Conservation (phyloP, 2,329 filamentous ascomycete genomes). For the Gliomastix tumulicola region DNA sequence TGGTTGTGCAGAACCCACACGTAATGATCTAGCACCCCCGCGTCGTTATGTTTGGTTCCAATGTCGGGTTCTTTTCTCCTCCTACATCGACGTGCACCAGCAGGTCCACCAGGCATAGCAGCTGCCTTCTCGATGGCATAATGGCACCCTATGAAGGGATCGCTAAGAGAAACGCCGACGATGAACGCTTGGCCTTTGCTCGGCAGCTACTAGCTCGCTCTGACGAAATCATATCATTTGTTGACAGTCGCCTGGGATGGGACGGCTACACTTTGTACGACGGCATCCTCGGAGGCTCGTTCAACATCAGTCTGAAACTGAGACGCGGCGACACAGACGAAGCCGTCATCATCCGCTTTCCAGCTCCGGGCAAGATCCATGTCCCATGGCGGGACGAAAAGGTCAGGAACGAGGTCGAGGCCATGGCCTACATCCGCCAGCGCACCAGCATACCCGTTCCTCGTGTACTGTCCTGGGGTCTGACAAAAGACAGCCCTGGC, state of each 20-base stretch:
- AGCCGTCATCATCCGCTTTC: constrained; percentile 17
- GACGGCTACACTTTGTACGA: constrained; percentile 10
- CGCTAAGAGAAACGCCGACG: neutral
- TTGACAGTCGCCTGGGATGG: constrained; percentile 9
- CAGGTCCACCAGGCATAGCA: too few relatives aligned
- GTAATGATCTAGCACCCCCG: too few relatives aligned
- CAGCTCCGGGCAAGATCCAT: constrained; percentile 13
- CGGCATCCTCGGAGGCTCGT: constrained; percentile 17
- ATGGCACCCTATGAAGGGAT: too few relatives aligned
- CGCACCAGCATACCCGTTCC: constrained; percentile 22
- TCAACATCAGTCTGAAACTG: constrained; percentile 17
- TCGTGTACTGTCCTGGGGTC: constrained; percentile 14
- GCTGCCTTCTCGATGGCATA: too few relatives aligned
- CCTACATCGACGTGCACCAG: too few relatives aligned
- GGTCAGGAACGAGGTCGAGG: constrained; percentile 16
- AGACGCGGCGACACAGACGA: constrained; percentile 10
- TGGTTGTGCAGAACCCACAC: too few relatives aligned
- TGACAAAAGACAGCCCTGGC: constrained; percentile 17
- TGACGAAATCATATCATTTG: constrained; percentile 6
- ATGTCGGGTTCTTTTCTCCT: too few relatives aligned
- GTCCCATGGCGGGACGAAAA: constrained; percentile 18
- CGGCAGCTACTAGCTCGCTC: neutral
- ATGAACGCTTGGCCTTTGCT: neutral
- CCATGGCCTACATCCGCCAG: constrained; percentile 17
- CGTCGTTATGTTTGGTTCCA: too few relatives aligned